Conservation (phyloP, 2,329 filamentous ascomycete genomes). For the Aspergillus ibericus region DNA sequence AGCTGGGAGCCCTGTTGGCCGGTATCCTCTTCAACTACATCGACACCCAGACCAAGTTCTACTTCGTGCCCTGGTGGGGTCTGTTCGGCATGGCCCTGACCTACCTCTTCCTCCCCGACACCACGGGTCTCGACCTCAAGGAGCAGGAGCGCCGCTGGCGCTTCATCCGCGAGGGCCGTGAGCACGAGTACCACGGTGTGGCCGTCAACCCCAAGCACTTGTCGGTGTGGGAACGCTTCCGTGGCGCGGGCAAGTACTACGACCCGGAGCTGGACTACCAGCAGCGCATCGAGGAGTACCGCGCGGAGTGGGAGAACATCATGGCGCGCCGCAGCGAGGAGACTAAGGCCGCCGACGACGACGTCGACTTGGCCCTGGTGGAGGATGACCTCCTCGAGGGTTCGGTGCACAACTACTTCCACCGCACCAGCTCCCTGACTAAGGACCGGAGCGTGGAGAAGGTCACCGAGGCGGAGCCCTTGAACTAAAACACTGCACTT, state of each 20-base stretch:
- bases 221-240: slow-evolving; percentile 7
- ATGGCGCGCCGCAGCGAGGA: slow-evolving; percentile 2
- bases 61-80: slow-evolving; percentile 5
- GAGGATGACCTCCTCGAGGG: background rate
- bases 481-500: background rate
- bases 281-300: slow-evolving; percentile 5
- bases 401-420: slow-evolving; percentile 4
- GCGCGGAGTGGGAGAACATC: slow-evolving; percentile 2
- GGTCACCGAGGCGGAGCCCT: background rate
- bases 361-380: background rate
- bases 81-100: background rate
- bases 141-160: slow-evolving; percentile 6
- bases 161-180: background rate
- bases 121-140: slow-evolving; percentile 5
- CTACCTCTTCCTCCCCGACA: slow-evolving; percentile 1
- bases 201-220: slow-evolving; percentile 3
- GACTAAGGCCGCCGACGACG: background rate
- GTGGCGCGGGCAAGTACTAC: slow-evolving; percentile 4
- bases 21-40: slow-evolving; percentile 7
- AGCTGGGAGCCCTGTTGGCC: slow-evolving; percentile 80
- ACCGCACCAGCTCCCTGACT: background rate
- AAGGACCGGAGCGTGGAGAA: background rate
- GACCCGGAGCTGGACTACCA: slow-evolving; percentile 6
- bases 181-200: slow-evolving; percentile 4
- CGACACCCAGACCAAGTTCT: slow-evolving; percentile 6